Evolutionary conservation across 495 filamentous ascomycete genomes (phyloP).

Genomic region (Tuber umbilicatum): DNA sequence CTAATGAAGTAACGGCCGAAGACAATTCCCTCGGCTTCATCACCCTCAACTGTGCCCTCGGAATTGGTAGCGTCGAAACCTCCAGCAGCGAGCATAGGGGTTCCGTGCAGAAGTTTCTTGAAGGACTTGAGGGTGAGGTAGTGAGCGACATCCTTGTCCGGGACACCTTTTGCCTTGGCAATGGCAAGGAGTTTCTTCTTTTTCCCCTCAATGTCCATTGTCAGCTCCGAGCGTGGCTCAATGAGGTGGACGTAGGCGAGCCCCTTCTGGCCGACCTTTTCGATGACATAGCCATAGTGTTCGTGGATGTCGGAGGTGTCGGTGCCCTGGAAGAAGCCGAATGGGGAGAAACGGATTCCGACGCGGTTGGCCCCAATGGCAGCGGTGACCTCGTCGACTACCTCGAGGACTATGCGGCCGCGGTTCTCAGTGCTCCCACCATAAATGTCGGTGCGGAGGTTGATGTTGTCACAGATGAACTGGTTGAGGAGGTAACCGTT

Average conservation of each 20-base stretch:
- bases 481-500: conserved; percentile 74
- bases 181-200: conserved; percentile 44
- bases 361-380: conserved; percentile 60
- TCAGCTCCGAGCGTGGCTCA: conserved; percentile 47
- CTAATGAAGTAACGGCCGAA: conserved; percentile 63
- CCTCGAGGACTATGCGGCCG: conserved; percentile 59
- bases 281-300: conserved; percentile 57
- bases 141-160: conserved; percentile 44
- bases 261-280: conserved; percentile 50
- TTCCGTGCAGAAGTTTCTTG: conserved; percentile 48
- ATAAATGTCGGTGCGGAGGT: conserved; percentile 59
- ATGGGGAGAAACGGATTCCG: conserved; percentile 61
- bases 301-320: conserved; percentile 50
- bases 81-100: conserved; percentile 59
- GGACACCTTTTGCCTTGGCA: conserved; percentile 34
- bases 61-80: conserved; percentile 51
- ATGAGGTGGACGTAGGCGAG: conserved; percentile 65
- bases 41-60: conserved; percentile 52
- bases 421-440: conserved; percentile 70
- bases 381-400: conserved; percentile 54
- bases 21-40: conserved; percentile 50
- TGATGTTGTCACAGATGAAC: conserved; percentile 58
- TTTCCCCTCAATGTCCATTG: conserved; percentile 41
- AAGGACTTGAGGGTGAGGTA: conserved; percentile 52
- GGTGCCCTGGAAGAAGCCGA: conserved; percentile 62